Conservation (phyloP, 192 early-diverging fungal species). For the Backusella liffmaniae region DNA sequence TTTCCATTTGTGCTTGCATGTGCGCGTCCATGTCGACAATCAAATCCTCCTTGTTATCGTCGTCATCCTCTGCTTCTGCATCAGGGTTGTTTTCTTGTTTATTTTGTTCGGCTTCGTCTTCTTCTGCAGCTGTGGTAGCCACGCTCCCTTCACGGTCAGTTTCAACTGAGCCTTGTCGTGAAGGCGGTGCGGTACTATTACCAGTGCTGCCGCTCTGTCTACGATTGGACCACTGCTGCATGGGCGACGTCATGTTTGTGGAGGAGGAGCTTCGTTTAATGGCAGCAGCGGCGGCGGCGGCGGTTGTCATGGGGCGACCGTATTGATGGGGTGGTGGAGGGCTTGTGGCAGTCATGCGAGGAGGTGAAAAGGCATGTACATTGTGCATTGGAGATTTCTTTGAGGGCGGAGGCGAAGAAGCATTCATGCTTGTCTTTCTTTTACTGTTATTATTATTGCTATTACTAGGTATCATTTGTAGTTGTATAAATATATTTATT, state of each 20-base stretch:
- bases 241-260: background rate
- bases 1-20: conserved; percentile 44
- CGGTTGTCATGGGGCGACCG: conserved; percentile 19
- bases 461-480: background rate
- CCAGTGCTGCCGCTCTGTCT: background rate
- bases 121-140: background rate
- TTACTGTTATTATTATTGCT: background rate
- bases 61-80: conserved; percentile 50
- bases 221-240: background rate
- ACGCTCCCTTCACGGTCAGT: conserved; percentile 22
- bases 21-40: conserved; percentile 49
- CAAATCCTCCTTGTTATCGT: conserved; percentile 52
- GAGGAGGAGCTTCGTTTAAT: conserved; percentile 6
- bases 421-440: conserved; percentile 2
- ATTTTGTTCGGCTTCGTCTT: conserved; percentile 7
- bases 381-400: background rate
- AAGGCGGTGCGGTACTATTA: background rate
- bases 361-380: background rate
- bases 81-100: background rate
- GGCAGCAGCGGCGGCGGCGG: conserved; percentile 16
- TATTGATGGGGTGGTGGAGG: background rate
- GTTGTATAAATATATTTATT: too few relatives aligned
- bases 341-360: background rate
- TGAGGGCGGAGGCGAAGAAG: conserved; percentile 1
- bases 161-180: conserved; percentile 23